Percentiles rank a stretch among this genome's conserved stretches.
Evolutionary conservation across 768 basidiomycete species (phyloP).

Genomic region (Leccinellum rugosiceps): DNA sequence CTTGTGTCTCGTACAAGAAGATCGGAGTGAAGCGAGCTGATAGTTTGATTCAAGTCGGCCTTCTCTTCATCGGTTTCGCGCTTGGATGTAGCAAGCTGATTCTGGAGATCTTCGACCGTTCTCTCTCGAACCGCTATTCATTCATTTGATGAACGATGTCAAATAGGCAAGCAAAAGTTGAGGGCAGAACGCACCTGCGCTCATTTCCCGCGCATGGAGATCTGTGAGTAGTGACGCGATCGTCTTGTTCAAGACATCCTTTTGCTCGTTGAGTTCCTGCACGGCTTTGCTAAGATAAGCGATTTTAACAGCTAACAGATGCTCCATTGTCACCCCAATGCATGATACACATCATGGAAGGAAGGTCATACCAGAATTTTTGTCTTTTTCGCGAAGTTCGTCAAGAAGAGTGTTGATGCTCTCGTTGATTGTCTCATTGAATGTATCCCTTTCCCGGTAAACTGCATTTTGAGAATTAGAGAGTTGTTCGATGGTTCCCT

Average conservation of each 20-base stretch:
- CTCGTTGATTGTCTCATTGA: neutral
- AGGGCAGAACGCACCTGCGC: neutral
- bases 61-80: neutral
- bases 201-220: neutral
- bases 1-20: neutral
- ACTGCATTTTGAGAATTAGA: neutral
- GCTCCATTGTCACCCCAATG: neutral
- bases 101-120: neutral
- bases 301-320: neutral
- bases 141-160: neutral
- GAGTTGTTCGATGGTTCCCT: neutral
- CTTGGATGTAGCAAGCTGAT: neutral
- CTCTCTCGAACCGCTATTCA: neutral
- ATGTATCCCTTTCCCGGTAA: neutral
- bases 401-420: neutral
- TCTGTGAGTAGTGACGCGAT: neutral
- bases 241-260: neutral
- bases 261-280: neutral
- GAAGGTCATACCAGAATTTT: neutral
- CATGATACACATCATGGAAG: neutral
- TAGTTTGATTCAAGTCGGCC: neutral
- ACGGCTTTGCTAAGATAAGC: neutral
- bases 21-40: neutral
- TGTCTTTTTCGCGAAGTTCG: neutral
- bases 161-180: neutral